Conservation (phyloP, 495 filamentous ascomycete species). For the Physcia stellaris region DNA sequence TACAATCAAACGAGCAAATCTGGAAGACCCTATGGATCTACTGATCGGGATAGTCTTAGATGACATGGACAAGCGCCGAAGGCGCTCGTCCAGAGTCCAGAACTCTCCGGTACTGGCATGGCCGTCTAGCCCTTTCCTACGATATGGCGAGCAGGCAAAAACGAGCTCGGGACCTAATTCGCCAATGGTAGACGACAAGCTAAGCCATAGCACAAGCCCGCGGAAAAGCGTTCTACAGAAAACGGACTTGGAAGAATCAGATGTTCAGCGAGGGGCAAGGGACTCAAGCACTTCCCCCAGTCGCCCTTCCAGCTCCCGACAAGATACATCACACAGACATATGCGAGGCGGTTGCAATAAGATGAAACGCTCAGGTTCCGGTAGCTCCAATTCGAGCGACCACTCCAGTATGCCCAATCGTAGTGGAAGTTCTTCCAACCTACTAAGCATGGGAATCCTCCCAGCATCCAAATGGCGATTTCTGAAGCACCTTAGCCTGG, state of each 20-base stretch:
- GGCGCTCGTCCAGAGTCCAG: conserved; percentile 74
- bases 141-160: conserved; percentile 41
- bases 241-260: conserved; percentile 33
- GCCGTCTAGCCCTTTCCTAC: conserved; percentile 42
- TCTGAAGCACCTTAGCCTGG: conserved; percentile 75
- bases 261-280: conserved; percentile 35
- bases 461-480: conserved; percentile 88
- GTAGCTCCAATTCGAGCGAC: conserved; percentile 84
- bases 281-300: conserved; percentile 64
- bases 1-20: conserved; percentile 70
- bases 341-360: conserved; percentile 46
- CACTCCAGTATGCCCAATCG: conserved; percentile 66
- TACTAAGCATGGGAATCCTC: conserved; percentile 48
- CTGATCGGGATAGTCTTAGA: conserved; percentile 87
- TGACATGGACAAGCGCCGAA: conserved; percentile 82
- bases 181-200: conserved; percentile 37
- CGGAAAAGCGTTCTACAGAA: conserved; percentile 34
- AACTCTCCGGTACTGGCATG: conserved; percentile 56
- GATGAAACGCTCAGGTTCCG: conserved; percentile 75
- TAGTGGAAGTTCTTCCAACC: conserved; percentile 58
- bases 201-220: conserved; percentile 32
- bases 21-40: conserved; percentile 84
- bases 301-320: conserved; percentile 55
- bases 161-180: conserved; percentile 51
- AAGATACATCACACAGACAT: conserved; percentile 46